Conservation (phyloP, 441 rosid genomes). For the Gossypium gossypioides region DNA sequence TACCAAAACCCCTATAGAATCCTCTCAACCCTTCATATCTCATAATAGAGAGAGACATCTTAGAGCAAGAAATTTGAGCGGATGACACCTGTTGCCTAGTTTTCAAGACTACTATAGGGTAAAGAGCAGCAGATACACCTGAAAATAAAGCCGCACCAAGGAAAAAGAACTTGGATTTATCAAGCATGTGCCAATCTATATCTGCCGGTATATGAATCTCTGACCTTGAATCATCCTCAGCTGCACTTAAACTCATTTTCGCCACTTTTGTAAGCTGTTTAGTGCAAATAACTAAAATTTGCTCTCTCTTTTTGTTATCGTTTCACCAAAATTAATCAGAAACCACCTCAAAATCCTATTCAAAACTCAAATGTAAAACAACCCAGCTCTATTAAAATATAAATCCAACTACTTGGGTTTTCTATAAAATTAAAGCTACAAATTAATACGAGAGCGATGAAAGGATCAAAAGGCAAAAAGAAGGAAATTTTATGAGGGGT, state of each 20-base stretch:
- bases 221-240: constrained; percentile 48
- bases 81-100: constrained; percentile 59
- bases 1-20: constrained; percentile 60
- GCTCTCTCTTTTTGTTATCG: background rate
- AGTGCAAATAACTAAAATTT: background rate
- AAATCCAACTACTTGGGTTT: constrained; percentile 4
- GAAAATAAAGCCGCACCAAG: constrained; percentile 64
- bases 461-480: background rate
- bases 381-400: constrained; percentile 2
- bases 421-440: background rate
- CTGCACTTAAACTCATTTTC: constrained; percentile 50
- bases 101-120: constrained; percentile 54
- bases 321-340: background rate
- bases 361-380: constrained; percentile 1
- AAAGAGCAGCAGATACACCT: constrained; percentile 56
- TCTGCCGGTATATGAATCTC: constrained; percentile 64
- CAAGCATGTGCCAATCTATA: constrained; percentile 73
- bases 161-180: constrained; percentile 60
- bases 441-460: background rate
- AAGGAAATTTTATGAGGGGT: background rate
- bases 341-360: background rate
- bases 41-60: constrained; percentile 37
- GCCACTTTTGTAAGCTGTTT: constrained; percentile 36
- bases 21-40: constrained; percentile 55
- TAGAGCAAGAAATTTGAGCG: constrained; percentile 40